These are phyloP conservation scores for Naganishia antarctica DNA, from an alignment of 768 basidiomycete species.

Conservation along the genomic window DNA sequence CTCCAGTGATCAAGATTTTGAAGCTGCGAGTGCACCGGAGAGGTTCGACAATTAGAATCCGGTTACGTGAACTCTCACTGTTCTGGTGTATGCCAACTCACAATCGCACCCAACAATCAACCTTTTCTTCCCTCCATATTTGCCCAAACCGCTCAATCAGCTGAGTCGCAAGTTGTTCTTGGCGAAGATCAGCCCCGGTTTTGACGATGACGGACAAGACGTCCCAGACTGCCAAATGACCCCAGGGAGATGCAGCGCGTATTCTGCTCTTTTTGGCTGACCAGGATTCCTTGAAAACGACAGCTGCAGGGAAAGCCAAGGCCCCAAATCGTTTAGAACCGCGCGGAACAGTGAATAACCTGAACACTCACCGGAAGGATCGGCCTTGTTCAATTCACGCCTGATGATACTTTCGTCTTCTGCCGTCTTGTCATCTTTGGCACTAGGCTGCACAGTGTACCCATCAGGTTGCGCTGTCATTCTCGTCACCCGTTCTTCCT, in stretches of 20 bases:
- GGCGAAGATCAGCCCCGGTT: slow-evolving; percentile 90
- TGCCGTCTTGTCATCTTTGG: slow-evolving; percentile 57
- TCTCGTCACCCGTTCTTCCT: slow-evolving; percentile 91
- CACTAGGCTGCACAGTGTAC: slow-evolving; percentile 46
- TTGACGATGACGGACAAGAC: slow-evolving; percentile 95
- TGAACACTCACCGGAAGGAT: slow-evolving; percentile 65
- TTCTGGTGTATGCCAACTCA: slow-evolving; percentile 33
- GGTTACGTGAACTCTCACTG: background rate
- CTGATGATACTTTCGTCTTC: slow-evolving; percentile 94
- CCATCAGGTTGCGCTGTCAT: slow-evolving; percentile 57
- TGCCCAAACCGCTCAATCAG: slow-evolving; percentile 84
- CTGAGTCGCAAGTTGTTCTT: slow-evolving; percentile 95
- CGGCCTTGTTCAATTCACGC: slow-evolving; percentile 84
- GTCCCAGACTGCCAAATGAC: slow-evolving; percentile 72
- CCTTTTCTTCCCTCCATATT: slow-evolving; percentile 93
- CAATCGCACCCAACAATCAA: slow-evolving; percentile 91
- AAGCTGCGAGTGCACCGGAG: slow-evolving; percentile 61
- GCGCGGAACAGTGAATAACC: background rate
- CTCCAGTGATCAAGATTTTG: slow-evolving; percentile 90
- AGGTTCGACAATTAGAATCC: background rate
- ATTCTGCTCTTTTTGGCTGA: slow-evolving; percentile 90
- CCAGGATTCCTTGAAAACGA: slow-evolving; percentile 95
- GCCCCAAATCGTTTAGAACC: too few species aligned
- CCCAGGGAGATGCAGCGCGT: slow-evolving; percentile 88
- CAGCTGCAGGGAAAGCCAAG: slow-evolving; percentile 51